Evolutionary conservation across 2,329 filamentous ascomycete species (phyloP).

Genomic region (Lachnellula hyalina): DNA sequence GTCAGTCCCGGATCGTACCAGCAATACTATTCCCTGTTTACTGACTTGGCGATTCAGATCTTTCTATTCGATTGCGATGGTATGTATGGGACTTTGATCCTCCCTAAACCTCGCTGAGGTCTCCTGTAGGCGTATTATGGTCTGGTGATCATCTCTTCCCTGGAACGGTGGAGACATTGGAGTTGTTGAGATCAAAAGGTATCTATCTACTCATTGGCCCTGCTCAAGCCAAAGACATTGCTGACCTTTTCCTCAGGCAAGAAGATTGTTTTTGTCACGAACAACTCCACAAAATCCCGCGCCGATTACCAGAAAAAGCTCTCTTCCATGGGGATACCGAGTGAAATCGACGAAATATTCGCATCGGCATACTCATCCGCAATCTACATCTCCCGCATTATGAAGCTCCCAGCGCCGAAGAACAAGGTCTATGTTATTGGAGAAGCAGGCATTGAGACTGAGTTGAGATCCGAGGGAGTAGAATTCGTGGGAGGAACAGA

Average conservation of each 20-base stretch:
- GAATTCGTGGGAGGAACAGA: conserved; percentile 85
- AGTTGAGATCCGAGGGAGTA: conserved; percentile 74
- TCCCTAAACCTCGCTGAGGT: conserved; percentile 13
- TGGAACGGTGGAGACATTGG: conserved; percentile 77
- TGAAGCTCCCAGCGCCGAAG: conserved; percentile 70
- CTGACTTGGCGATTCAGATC: conserved; percentile 47
- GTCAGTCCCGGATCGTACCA: conserved; percentile 21
- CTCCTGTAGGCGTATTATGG: conserved; percentile 76
- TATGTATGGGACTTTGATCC: conserved; percentile 37
- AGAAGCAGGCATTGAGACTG: conserved; percentile 84
- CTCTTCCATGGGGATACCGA: conserved; percentile 71
- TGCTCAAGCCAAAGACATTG: neutral
- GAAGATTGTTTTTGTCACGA: conserved; percentile 91
- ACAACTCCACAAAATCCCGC: conserved; percentile 97
- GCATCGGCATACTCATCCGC: conserved; percentile 87
- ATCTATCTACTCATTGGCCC: neutral
- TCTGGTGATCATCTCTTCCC: conserved; percentile 88
- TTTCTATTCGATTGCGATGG: conserved; percentile 98
- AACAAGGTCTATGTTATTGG: conserved; percentile 94
- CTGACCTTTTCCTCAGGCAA: conserved; percentile 57
- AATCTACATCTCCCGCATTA: conserved; percentile 91
- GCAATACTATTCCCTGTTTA: neutral
- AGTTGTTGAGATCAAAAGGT: conserved; percentile 75
- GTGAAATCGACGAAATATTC: conserved; percentile 84
- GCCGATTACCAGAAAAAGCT: conserved; percentile 92